A percentile compares a stretch with the other conserved stretches of the same genome.
Evolutionary conservation across 2,329 filamentous ascomycete genomes (phyloP).

Genomic region (Paecilomyces niveus): DNA sequence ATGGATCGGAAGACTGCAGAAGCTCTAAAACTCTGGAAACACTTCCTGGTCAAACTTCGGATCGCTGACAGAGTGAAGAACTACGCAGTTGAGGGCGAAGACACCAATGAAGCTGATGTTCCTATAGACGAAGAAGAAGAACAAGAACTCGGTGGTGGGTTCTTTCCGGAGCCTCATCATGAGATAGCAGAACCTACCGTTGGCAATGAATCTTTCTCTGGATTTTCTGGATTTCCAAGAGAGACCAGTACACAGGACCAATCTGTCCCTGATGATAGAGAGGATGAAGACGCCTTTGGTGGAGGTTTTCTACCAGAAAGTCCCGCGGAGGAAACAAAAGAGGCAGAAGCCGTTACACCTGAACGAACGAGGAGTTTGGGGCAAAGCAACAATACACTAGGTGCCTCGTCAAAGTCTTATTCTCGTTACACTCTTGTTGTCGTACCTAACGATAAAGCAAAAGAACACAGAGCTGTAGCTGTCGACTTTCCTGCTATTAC

Average conservation of each 20-base stretch:
- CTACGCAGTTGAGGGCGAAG: conserved; percentile 36
- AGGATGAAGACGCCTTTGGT: conserved; percentile 3
- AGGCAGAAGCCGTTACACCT: neutral
- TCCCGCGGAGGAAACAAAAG: conserved; percentile 1
- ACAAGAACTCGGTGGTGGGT: conserved; percentile 27
- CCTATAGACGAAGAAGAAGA: conserved; percentile 18
- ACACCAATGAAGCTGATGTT: conserved; percentile 29
- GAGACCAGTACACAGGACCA: neutral
- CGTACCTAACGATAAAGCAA: conserved; percentile 13
- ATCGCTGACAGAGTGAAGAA: conserved; percentile 67
- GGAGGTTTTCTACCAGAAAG: conserved; percentile 22
- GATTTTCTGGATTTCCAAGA: neutral
- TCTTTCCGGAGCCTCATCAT: conserved; percentile 27
- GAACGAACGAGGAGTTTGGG: conserved; percentile 4
- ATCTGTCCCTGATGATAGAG: neutral
- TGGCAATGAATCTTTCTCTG: neutral
- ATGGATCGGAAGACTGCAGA: conserved; percentile 46
- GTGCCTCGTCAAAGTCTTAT: neutral
- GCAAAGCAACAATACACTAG: neutral
- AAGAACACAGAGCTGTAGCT: neutral
- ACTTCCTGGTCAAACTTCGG: conserved; percentile 54
- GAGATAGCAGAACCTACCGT: conserved; percentile 7
- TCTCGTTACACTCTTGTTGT: conserved; percentile 25
- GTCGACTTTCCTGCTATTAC: neutral
- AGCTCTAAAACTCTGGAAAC: conserved; percentile 51